Conservation (phyloP, 2,329 filamentous ascomycete genomes). For the Fusarium sp. region DNA sequence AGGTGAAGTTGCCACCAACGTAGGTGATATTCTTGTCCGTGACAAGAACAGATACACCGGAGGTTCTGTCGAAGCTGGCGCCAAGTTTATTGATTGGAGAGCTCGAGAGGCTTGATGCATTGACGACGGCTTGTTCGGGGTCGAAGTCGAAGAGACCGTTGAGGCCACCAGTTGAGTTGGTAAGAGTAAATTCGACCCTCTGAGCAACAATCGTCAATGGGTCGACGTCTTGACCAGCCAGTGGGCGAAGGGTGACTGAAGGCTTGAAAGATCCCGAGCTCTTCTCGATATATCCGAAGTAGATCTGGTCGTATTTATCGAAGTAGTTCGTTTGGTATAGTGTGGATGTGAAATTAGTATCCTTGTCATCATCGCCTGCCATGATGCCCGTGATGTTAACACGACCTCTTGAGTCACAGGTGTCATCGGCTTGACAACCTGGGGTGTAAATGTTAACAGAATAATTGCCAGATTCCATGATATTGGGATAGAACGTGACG, state of each 20-base stretch:
- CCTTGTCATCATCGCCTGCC: constrained; percentile 60
- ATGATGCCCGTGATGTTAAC: constrained; percentile 84
- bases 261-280: constrained; percentile 80
- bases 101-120: constrained; percentile 71
- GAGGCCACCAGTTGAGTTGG: constrained; percentile 80
- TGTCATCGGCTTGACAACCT: constrained; percentile 83
- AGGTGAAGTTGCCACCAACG: constrained; percentile 87
- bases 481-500: constrained; percentile 84
- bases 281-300: constrained; percentile 85
- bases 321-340: constrained; percentile 94
- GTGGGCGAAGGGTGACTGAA: constrained; percentile 80
- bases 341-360: constrained; percentile 66
- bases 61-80: constrained; percentile 73
- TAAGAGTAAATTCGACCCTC: constrained; percentile 80
- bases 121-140: constrained; percentile 65
- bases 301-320: constrained; percentile 96
- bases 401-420: constrained; percentile 80
- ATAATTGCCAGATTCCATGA: constrained; percentile 91
- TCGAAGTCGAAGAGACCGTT: constrained; percentile 94
- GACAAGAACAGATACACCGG: constrained; percentile 77
- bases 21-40: constrained; percentile 74
- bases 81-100: constrained; percentile 84
- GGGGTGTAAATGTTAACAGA: constrained; percentile 92
- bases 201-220: constrained; percentile 88
- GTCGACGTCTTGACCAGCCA: constrained; percentile 69